Conservation (phyloP, 2,329 filamentous ascomycete genomes). For the Cercospora berteroae region DNA sequence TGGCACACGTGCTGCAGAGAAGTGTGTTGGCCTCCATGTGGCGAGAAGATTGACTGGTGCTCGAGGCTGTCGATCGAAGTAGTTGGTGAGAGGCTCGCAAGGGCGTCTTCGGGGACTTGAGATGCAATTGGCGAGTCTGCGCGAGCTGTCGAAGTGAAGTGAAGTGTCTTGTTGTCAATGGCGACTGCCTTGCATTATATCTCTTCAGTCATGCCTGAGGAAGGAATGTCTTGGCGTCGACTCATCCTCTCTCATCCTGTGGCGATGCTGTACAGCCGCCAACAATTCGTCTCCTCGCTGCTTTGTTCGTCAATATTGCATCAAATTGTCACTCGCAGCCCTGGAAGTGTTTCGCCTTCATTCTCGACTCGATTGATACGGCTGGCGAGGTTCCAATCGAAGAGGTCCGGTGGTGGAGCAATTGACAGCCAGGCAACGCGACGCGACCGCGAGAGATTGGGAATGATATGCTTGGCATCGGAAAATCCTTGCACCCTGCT, state of each 20-base stretch:
- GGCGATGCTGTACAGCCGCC: not conserved
- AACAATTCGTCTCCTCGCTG: not conserved
- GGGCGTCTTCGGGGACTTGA: too few species aligned
- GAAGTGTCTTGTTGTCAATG: not conserved
- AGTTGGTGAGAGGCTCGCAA: too few species aligned
- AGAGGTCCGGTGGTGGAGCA: not conserved
- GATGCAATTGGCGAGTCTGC: too few species aligned
- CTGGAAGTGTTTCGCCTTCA: too few species aligned
- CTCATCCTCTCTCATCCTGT: not conserved
- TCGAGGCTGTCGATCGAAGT: not conserved
- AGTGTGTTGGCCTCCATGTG: not conserved
- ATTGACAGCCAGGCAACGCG: not conserved
- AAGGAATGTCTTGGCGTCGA: not conserved
- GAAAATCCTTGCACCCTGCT: not conserved
- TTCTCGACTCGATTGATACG: too few species aligned
- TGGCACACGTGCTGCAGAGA: constrained; percentile 22
- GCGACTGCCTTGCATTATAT: not conserved
- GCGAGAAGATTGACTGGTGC: not conserved
- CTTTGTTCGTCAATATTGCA: not conserved
- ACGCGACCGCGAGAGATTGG: not conserved
- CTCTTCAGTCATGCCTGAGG: not conserved
- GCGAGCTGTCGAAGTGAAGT: not conserved
- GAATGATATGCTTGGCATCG: not conserved
- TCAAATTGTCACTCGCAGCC: too few species aligned
- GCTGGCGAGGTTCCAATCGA: not conserved